phyloP scores from a whole-genome alignment of 305 asterid species.

The Solanum aculeatissimum region DNA sequence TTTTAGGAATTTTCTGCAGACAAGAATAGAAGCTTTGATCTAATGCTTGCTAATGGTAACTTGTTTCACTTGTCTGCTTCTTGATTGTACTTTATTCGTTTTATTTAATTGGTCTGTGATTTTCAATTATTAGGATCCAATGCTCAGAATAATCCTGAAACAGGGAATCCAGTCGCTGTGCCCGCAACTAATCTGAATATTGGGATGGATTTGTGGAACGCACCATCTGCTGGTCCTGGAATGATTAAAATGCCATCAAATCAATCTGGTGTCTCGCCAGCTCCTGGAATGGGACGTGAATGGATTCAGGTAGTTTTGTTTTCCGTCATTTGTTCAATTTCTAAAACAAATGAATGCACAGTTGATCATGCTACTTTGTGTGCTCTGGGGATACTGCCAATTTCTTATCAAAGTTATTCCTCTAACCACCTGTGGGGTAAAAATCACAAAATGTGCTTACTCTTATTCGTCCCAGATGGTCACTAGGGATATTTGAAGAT shows the following conservation, averaged over 20 bases:
- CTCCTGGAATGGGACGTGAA: constrained; percentile 22
- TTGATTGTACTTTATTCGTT: background rate
- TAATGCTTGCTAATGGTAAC: constrained; percentile 96
- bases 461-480: background rate
- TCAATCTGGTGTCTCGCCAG: constrained; percentile 28
- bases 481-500: background rate
- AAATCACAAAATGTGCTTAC: background rate
- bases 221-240: constrained; percentile 55
- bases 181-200: constrained; percentile 77
- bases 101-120: background rate
- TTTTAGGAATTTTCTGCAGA: constrained; percentile 52
- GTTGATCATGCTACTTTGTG: background rate
- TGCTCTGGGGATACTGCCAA: background rate
- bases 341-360: background rate
- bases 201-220: constrained; percentile 93
- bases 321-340: background rate
- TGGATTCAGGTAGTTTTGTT: constrained; percentile 55
- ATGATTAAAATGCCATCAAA: constrained; percentile 54
- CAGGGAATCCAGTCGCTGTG: constrained; percentile 52
- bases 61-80: background rate
- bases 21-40: constrained; percentile 84
- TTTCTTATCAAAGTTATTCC: background rate
- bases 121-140: background rate
- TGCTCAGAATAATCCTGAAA: constrained; percentile 25
- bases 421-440: background rate